Percentiles rank a stretch among this genome's conserved stretches.
These are phyloP conservation scores for Xylariales sp. DNA, from an alignment of 2,329 filamentous ascomycete species.

Conservation along the genomic window DNA sequence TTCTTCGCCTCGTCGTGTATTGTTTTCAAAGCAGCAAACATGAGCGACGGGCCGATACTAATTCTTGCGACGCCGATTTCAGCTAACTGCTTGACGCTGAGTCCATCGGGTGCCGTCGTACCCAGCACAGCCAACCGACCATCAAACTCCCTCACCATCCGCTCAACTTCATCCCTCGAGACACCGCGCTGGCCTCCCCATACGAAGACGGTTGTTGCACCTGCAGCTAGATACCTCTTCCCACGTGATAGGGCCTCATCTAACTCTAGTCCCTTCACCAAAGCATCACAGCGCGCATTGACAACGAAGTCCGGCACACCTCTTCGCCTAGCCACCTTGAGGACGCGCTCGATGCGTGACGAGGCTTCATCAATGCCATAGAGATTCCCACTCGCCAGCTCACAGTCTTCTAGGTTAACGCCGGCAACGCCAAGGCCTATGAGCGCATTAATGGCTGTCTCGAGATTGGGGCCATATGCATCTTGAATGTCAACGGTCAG, in stretches of 20 bases:
- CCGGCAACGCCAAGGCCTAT: constrained; percentile 62
- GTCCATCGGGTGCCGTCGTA: constrained; percentile 44
- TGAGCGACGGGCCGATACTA: constrained; percentile 55
- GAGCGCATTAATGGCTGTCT: constrained; percentile 54
- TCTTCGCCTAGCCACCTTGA: constrained; percentile 52
- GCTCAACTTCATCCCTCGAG: constrained; percentile 53
- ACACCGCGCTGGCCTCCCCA: constrained; percentile 54
- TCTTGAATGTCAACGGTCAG: constrained; percentile 66
- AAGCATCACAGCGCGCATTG: constrained; percentile 62
- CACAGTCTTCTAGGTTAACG: constrained; percentile 64
- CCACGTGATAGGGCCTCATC: constrained; percentile 58
- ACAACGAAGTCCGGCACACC: constrained; percentile 62
- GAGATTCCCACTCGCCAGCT: constrained; percentile 52
- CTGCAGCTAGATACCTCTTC: constrained; percentile 61
- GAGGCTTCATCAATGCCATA: constrained; percentile 55
- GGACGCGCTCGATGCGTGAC: constrained; percentile 52
- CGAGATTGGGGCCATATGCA: constrained; percentile 57
- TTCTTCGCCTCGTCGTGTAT: constrained; percentile 26
- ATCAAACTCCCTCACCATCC: constrained; percentile 54
- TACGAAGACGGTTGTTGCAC: constrained; percentile 64
- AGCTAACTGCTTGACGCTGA: constrained; percentile 50
- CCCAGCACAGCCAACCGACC: constrained; percentile 51
- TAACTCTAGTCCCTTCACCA: constrained; percentile 46
- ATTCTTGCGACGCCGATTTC: constrained; percentile 59
- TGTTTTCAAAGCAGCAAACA: constrained; percentile 19